Base-by-base conservation (phyloP, 2,329 filamentous ascomycete species). In the Arthrobotrys entomopaga region DNA sequence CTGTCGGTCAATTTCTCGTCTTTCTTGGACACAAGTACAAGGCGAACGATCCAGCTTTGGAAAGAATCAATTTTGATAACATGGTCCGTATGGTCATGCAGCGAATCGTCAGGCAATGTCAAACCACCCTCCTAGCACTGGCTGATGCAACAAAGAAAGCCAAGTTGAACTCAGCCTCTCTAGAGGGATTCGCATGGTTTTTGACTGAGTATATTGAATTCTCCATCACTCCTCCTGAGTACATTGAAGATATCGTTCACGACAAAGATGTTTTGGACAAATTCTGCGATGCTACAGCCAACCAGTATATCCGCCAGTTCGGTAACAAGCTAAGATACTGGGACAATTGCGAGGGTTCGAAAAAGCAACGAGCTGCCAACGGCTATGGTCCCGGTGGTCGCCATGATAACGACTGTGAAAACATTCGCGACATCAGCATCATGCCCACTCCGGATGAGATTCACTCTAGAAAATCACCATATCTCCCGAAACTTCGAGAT, bases 391-490 rank as follows among this genome's bases (percentile, higher is more conserved):
- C 89, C 0, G 90, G 90, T 0, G 89, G 89, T 0, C 85, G 90
- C 0, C 90, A 93, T 76, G 89, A 93, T 79, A 93, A 93, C 63
- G 90, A 93, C 77, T 86, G 86, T 78, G 82, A 78, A 0, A 84
- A 91, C 76, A 89, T 88, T 77, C 84, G 86, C 0, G 71, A 87
- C 0, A 87, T 91, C 38, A 85, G 1, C 87, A 92, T 13, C 84
- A 87, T 54, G 19, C 91, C 90, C 0, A 92, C 90, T 0, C 80
- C 84, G 0, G 87, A 90, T 57, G 90, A 93, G 78, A 83, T 92
- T 0, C 69, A 82, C 0, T 89, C 85, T 0, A 48, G 42, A 6
- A 83, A 85, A 2, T 78, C 79, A 22, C 84, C 86, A 0, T 92
- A 87, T 79, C 87, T 88, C 50, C 84, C 85, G 0, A 82, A 84